Evolutionary conservation across 2,329 filamentous ascomycete genomes (phyloP).

Genomic region (Amesomyces nigricolor): DNA sequence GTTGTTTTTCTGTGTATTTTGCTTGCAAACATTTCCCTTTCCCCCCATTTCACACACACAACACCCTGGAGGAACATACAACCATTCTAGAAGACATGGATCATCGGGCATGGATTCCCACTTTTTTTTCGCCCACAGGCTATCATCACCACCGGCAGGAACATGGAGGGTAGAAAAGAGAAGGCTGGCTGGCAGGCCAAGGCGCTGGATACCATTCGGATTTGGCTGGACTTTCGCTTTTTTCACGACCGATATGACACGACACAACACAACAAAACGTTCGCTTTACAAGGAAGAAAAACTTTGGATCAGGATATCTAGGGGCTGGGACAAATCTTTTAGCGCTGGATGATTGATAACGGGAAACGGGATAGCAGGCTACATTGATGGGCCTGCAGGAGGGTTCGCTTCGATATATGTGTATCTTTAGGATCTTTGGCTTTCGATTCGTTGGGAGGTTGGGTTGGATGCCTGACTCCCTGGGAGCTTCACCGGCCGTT

Average conservation of each 20-base stretch:
- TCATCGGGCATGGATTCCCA: too few species aligned
- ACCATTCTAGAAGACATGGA: slow-evolving; percentile 1
- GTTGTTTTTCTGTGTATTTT: background rate
- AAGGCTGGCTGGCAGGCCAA: too few species aligned
- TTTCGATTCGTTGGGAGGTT: slow-evolving; percentile 16
- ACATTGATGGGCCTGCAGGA: too few species aligned
- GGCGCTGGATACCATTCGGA: slow-evolving; percentile 8
- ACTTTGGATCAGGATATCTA: background rate
- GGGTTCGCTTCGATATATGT: slow-evolving; percentile 12
- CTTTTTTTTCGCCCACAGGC: too few species aligned
- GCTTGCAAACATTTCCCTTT: background rate
- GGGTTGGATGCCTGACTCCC: background rate
- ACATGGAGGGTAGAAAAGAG: background rate
- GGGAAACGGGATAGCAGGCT: too few species aligned
- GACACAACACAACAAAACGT: slow-evolving; percentile 14
- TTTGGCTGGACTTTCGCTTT: background rate
- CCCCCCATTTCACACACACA: background rate
- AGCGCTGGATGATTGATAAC: too few species aligned
- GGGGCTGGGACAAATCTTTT: background rate
- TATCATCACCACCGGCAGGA: background rate
- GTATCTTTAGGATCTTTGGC: slow-evolving; percentile 7
- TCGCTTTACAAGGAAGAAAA: background rate
- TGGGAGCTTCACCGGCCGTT: background rate
- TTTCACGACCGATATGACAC: background rate
- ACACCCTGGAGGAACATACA: background rate